These are phyloP conservation scores for Pestalotiopsis sp. DNA, from an alignment of 2,329 filamentous ascomycete species.

Conservation along the genomic window DNA sequence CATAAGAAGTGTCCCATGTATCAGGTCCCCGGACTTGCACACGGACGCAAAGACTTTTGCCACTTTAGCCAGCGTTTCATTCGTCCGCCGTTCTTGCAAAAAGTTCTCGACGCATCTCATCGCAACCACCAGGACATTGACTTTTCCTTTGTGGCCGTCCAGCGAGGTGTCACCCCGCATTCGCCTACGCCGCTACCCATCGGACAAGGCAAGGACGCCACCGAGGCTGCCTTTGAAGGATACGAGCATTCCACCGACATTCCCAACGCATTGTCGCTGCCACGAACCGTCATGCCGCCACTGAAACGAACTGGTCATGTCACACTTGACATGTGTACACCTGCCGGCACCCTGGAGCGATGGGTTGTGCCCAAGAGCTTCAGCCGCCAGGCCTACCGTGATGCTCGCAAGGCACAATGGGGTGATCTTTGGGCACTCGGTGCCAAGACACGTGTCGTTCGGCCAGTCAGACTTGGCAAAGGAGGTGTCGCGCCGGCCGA, in stretches of 20 bases:
- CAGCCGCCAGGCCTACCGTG: slow-evolving; percentile 80
- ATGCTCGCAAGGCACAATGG: slow-evolving; percentile 88
- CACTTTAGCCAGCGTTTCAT: slow-evolving; percentile 89
- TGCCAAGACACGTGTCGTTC: slow-evolving; percentile 75
- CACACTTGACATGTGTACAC: slow-evolving; percentile 87
- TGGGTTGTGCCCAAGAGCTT: slow-evolving; percentile 89
- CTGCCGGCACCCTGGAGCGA: slow-evolving; percentile 80
- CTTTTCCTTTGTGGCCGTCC: slow-evolving; percentile 86
- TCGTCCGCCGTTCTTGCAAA: slow-evolving; percentile 78
- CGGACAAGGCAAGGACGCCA: slow-evolving; percentile 53
- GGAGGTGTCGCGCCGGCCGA: slow-evolving; percentile 39
- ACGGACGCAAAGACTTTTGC: slow-evolving; percentile 85
- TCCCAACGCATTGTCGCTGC: slow-evolving; percentile 67
- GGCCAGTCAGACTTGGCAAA: slow-evolving; percentile 61
- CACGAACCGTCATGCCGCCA: slow-evolving; percentile 75
- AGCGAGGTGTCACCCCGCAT: slow-evolving; percentile 64
- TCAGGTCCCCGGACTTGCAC: slow-evolving; percentile 63
- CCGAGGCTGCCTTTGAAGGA: slow-evolving; percentile 69
- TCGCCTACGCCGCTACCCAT: slow-evolving; percentile 11
- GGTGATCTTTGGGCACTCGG: slow-evolving; percentile 95
- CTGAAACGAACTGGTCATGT: slow-evolving; percentile 89
- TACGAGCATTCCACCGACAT: slow-evolving; percentile 55
- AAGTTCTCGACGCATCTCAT: slow-evolving; percentile 65
- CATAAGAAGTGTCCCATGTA: slow-evolving; percentile 92
- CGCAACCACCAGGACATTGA: slow-evolving; percentile 87